These are phyloP conservation scores for Nicotiana paniculata DNA, from an alignment of 257 asterid species.

Conservation along the genomic window DNA sequence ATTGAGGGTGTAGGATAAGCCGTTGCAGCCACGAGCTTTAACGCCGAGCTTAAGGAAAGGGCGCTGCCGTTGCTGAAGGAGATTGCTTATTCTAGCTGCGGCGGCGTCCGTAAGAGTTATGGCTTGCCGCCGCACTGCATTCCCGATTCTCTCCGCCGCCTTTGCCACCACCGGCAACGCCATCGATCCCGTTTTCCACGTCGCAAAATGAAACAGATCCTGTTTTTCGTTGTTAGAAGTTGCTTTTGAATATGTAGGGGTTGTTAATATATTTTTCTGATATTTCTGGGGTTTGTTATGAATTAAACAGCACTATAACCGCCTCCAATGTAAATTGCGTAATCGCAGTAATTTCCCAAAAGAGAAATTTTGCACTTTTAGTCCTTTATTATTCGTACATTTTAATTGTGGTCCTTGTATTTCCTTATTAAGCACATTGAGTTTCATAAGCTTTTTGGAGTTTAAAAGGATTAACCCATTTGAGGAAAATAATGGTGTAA, in stretches of 20 bases:
- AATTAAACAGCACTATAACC: background rate
- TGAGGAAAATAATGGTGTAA: too few relatives aligned
- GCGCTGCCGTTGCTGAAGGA: slow-evolving; percentile 75
- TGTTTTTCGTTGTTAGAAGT: background rate
- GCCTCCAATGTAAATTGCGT: background rate
- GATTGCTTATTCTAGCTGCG: slow-evolving; percentile 52
- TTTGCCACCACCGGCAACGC: slow-evolving; percentile 12
- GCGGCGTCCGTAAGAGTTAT: slow-evolving; percentile 9
- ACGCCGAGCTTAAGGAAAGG: slow-evolving; percentile 93
- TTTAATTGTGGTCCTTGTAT: too few relatives aligned
- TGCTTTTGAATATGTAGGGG: background rate
- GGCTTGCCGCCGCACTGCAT: slow-evolving; percentile 17
- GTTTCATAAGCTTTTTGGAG: too few relatives aligned
- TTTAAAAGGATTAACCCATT: too few relatives aligned
- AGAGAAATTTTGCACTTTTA: too few relatives aligned
- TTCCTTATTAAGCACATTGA: too few relatives aligned
- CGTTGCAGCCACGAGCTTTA: slow-evolving; percentile 98
- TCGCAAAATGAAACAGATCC: background rate
- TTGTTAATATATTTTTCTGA: background rate
- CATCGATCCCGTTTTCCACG: slow-evolving; percentile 5
- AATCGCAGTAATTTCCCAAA: too few relatives aligned
- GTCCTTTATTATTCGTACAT: too few relatives aligned
- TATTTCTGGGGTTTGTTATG: background rate
- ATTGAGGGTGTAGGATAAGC: slow-evolving; percentile 95
- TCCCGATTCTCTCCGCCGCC: slow-evolving; percentile 19